Percentiles rank a stretch among this genome's conserved stretches.
Conservation (phyloP, 495 filamentous ascomycete genomes). For the Parathielavia appendiculata region DNA sequence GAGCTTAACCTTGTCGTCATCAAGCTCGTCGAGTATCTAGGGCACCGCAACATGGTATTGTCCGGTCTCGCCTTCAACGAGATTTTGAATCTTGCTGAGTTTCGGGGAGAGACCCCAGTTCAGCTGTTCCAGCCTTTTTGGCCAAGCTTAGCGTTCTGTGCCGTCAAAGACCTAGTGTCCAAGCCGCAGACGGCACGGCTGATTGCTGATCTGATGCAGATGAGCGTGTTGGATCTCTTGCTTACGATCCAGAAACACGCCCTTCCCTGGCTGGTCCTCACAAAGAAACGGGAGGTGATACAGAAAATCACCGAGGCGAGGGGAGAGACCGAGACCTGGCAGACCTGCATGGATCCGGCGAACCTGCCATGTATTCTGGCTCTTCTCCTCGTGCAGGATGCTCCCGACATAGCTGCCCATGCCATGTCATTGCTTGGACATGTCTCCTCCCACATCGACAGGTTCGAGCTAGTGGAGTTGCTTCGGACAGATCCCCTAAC, state of each 20-base stretch:
- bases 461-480: slow-evolving; percentile 59
- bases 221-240: slow-evolving; percentile 67
- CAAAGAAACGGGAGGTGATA: slow-evolving; percentile 70
- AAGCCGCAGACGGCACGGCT: slow-evolving; percentile 76
- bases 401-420: slow-evolving; percentile 57
- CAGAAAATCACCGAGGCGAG: slow-evolving; percentile 71
- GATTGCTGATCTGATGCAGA: slow-evolving; percentile 71
- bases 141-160: slow-evolving; percentile 70
- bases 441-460: slow-evolving; percentile 62
- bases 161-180: slow-evolving; percentile 72
- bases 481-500: slow-evolving; percentile 69
- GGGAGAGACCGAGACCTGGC: slow-evolving; percentile 43
- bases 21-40: slow-evolving; percentile 78
- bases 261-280: slow-evolving; percentile 78
- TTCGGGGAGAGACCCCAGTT: slow-evolving; percentile 52
- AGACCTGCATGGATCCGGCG: slow-evolving; percentile 46
- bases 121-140: slow-evolving; percentile 80
- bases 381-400: slow-evolving; percentile 68
- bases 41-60: slow-evolving; percentile 72
- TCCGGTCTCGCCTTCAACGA: slow-evolving; percentile 73
- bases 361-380: slow-evolving; percentile 78
- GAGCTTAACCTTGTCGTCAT: slow-evolving; percentile 81
- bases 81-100: slow-evolving; percentile 59
- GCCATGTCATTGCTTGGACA: slow-evolving; percentile 62
- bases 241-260: slow-evolving; percentile 73